Evolutionary conservation across 2,329 filamentous ascomycete species (phyloP), one percentile per base, ranked within the genome.

Genomic region (Fusarium sp.): DNA sequence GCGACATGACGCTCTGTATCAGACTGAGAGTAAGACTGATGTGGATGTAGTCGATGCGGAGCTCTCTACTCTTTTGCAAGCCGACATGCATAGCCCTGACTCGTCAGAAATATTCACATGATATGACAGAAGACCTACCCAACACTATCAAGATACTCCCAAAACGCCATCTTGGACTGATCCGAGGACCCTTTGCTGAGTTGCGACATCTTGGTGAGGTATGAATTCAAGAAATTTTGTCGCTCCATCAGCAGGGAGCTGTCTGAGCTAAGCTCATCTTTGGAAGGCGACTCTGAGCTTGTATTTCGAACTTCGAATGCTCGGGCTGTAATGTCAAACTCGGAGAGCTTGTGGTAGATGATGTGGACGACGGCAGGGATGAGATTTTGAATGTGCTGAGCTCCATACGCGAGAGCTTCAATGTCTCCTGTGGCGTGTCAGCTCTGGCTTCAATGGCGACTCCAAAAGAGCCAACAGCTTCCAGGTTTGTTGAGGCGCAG

Each of bases 111-210:
- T 30, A 30, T 50, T 30, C 45, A 27, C 22, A 50, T 17, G 22
- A 9, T 2, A 27, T 4, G 5, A 27, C 0, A n/a, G 3, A 10
- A 57, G 15, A 68, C 65, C 8, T 40, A 71, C 69, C 69, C 69
- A 40, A 71, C 69, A 15, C 65, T 64, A 30, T 71, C 69, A 3
- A 71, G 62, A 40, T 71, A 71, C 65, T 71, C 69, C 69, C 69
- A 71, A 15, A 71, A 71, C 0, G 69, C 69, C 61, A 67, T 68
- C 30, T 66, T 64, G 20, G 65, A 71, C 37, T 68, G 69, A n/a
- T 71, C 69, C 12, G 69, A 68, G 1, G 45, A 71, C 1, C 68
- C 65, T 35, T 65, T 68, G 20, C 32, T 65, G 10, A 71, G 57
- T 20, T 71, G 68, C 15, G 69, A 71, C 11, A 71, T 68, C 50